phyloP scores from a whole-genome alignment of 225 moss, liverwort and hornwort species.

The Lunularia cruciata region DNA sequence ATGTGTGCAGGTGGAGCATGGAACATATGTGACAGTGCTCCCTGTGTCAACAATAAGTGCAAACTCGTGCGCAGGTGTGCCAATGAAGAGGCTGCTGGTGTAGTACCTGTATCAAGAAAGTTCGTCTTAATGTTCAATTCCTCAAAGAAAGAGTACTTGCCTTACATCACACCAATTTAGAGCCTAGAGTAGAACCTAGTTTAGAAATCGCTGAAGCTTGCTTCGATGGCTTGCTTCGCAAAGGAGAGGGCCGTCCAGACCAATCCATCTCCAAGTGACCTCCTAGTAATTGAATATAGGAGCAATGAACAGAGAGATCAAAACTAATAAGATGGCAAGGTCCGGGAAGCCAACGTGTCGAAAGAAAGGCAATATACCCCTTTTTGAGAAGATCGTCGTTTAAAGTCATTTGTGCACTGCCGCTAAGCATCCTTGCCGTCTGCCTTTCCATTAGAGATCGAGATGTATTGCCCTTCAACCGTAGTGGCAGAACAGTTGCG shows the following conservation, averaged over 20 bases:
- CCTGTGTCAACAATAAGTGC: slow-evolving; percentile 95
- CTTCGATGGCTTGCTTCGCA: no score
- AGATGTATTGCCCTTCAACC: slow-evolving; percentile 21
- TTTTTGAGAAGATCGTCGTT: slow-evolving; percentile 80
- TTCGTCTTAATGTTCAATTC: no score
- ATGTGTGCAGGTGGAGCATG: slow-evolving; percentile 80
- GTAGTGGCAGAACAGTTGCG: slow-evolving; percentile 38
- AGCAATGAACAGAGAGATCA: no score
- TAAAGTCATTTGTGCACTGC: slow-evolving; percentile 67
- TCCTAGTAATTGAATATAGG: no score
- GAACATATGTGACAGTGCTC: slow-evolving; percentile 93
- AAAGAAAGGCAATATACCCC: slow-evolving; percentile 49
- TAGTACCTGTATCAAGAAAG: slow-evolving; percentile 66
- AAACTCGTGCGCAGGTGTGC: slow-evolving; percentile 82
- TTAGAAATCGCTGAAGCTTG: no score
- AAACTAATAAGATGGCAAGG: no score
- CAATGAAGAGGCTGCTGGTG: slow-evolving; percentile 66
- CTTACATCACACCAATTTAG: no score
- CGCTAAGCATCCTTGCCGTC: slow-evolving; percentile 49
- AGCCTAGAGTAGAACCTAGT: no score
- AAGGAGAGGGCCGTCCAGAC: no score
- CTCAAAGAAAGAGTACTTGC: no score
- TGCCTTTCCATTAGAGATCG: slow-evolving; percentile 29
- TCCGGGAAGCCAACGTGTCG: background rate
- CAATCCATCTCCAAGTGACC: no score